phyloP scores from a whole-genome alignment of 305 asterid species.

The Rubia occidens region DNA sequence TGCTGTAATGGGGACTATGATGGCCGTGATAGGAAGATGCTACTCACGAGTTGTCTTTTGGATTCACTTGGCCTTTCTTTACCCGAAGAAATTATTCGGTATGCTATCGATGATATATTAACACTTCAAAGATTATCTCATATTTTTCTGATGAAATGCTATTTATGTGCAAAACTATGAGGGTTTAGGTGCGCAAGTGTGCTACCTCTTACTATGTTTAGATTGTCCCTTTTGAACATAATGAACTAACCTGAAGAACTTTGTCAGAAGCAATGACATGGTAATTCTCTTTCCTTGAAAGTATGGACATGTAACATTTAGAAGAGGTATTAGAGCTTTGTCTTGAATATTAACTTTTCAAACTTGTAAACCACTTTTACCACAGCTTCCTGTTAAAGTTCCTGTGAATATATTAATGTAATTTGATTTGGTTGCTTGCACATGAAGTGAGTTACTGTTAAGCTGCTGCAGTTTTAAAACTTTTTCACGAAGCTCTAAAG shows the following conservation, averaged over 20 bases:
- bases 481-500: not conserved
- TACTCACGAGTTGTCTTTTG: slow-evolving; percentile 55
- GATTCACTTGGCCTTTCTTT: slow-evolving; percentile 65
- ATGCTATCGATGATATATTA: slow-evolving; percentile 10
- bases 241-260: not conserved
- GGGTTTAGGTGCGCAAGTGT: not conserved
- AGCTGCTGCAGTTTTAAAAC: not conserved
- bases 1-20: slow-evolving; percentile 83
- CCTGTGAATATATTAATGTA: not conserved
- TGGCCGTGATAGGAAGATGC: slow-evolving; percentile 86
- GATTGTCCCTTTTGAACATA: not conserved
- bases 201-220: not conserved
- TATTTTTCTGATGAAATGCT: not conserved
- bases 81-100: slow-evolving; percentile 90
- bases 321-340: slow-evolving; percentile 1
- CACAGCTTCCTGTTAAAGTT: not conserved
- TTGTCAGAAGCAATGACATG: not conserved
- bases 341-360: not conserved
- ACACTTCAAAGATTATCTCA: not conserved
- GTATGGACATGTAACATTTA: not conserved
- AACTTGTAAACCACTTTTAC: not conserved
- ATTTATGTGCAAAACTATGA: not conserved
- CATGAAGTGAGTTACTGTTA: not conserved
- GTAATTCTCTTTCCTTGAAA: no score
- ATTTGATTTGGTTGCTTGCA: not conserved